Conservation (phyloP, 306 rosid species). For the Erythrophleum fordii region DNA sequence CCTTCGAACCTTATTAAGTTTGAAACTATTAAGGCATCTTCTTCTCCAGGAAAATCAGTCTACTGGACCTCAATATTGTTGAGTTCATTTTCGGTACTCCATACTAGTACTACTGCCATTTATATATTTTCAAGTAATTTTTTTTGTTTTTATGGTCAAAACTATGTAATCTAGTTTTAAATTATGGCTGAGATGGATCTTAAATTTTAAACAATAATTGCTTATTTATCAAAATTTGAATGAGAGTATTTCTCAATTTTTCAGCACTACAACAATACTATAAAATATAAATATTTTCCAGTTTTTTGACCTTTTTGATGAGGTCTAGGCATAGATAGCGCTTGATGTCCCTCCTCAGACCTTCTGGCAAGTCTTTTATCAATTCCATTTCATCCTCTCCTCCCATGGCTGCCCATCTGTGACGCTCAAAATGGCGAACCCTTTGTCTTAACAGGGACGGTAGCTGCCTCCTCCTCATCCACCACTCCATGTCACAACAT, state of each 20-base stretch:
- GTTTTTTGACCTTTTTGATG: constrained; percentile 64
- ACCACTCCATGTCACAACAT: constrained; percentile 98
- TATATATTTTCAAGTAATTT: no score
- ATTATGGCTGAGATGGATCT: not conserved
- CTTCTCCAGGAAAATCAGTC: not conserved
- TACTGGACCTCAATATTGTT: no score
- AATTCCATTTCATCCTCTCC: constrained; percentile 95
- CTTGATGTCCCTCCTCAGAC: constrained; percentile 89
- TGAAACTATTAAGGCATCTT: not conserved
- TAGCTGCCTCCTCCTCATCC: constrained; percentile 96
- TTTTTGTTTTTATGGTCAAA: not conserved
- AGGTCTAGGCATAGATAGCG: constrained; percentile 89
- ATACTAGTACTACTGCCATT: no score
- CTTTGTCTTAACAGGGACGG: constrained; percentile 78
- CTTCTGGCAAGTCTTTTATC: constrained; percentile 92
- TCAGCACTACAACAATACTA: not conserved
- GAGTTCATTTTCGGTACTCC: no score
- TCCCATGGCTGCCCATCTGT: constrained; percentile 87
- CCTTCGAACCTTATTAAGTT: not conserved
- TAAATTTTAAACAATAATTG: no score
- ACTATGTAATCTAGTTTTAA: not conserved
- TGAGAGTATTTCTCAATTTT: not conserved
- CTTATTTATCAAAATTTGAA: no score
- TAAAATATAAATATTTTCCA: not conserved
- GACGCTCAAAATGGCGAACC: constrained; percentile 93